Evolutionary conservation across 768 basidiomycete genomes (phyloP).

Genomic region (Trametopsis cervina): DNA sequence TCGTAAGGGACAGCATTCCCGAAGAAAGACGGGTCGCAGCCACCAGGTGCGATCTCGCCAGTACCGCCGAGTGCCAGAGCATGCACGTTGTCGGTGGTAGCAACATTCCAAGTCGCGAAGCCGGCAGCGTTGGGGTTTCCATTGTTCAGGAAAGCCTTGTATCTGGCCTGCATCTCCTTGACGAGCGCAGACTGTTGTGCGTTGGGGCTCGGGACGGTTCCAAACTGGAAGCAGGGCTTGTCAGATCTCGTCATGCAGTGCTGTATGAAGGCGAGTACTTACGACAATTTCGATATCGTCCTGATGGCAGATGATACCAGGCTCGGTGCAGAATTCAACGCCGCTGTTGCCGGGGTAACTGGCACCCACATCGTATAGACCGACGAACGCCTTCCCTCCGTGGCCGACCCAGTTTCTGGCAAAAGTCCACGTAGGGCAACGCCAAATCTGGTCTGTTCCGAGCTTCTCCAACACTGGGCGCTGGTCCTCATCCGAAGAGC

Average conservation of each 20-base stretch:
- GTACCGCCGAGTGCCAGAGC: slow-evolving; percentile 56
- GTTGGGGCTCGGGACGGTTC: slow-evolving; percentile 50
- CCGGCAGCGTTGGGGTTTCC: slow-evolving; percentile 56
- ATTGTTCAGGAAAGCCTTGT: slow-evolving; percentile 59
- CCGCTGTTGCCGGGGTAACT: slow-evolving; percentile 63
- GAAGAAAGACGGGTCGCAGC: slow-evolving; percentile 65
- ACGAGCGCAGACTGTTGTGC: slow-evolving; percentile 50
- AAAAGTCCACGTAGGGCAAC: slow-evolving; percentile 66
- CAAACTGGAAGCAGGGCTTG: slow-evolving; percentile 35
- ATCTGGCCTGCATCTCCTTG: slow-evolving; percentile 61
- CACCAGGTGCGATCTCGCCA: slow-evolving; percentile 43
- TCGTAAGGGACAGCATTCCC: slow-evolving; percentile 57
- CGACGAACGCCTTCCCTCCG: slow-evolving; percentile 65
- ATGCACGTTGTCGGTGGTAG: slow-evolving; percentile 44
- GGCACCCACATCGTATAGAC: slow-evolving; percentile 55
- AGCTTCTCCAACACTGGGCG: slow-evolving; percentile 49
- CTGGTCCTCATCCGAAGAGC: slow-evolving; percentile 35
- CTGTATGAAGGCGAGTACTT: slow-evolving; percentile 22
- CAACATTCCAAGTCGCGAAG: slow-evolving; percentile 43
- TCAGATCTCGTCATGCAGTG: slow-evolving; percentile 2
- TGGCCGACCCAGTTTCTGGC: slow-evolving; percentile 57
- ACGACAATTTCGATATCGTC: slow-evolving; percentile 80
- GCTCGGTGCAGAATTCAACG: slow-evolving; percentile 43
- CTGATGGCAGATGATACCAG: slow-evolving; percentile 66
- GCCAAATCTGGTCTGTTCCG: slow-evolving; percentile 67